These are phyloP conservation scores for Neonectria punicea DNA, from an alignment of 2,329 filamentous ascomycete genomes.

Conservation along the genomic window DNA sequence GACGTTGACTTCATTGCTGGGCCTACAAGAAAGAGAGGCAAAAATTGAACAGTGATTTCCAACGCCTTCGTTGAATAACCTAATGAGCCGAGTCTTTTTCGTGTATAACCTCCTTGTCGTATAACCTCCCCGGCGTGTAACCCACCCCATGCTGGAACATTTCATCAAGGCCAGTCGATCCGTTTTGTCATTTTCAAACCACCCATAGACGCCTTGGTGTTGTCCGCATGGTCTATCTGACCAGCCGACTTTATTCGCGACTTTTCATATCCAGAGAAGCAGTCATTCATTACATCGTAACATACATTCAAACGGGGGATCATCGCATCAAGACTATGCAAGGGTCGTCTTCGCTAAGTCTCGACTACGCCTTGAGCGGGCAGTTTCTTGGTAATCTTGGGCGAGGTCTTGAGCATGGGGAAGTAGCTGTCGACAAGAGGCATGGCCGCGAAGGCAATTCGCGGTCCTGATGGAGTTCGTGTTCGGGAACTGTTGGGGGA, in stretches of 20 bases:
- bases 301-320: conserved; percentile 27
- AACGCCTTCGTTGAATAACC: conserved; percentile 9
- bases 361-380: conserved; percentile 33
- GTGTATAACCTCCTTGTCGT: conserved; percentile 3
- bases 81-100: background rate
- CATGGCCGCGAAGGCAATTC: conserved; percentile 45
- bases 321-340: background rate
- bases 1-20: background rate
- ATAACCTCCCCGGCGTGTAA: background rate
- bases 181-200: conserved; percentile 3
- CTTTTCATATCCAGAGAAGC: background rate
- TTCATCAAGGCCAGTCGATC: background rate
- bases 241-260: conserved; percentile 7
- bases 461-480: conserved; percentile 58
- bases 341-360: conserved; percentile 17
- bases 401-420: conserved; percentile 46
- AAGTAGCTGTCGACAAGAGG: conserved; percentile 56
- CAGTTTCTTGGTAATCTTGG: conserved; percentile 47
- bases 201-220: conserved; percentile 7
- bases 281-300: conserved; percentile 33
- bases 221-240: conserved; percentile 22
- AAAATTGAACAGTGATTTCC: background rate
- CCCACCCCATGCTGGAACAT: background rate
- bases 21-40: background rate
- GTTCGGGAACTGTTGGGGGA: conserved; percentile 60